Conservation (phyloP, 2,329 filamentous ascomycete genomes). For the Monosporascus cannonballus region DNA sequence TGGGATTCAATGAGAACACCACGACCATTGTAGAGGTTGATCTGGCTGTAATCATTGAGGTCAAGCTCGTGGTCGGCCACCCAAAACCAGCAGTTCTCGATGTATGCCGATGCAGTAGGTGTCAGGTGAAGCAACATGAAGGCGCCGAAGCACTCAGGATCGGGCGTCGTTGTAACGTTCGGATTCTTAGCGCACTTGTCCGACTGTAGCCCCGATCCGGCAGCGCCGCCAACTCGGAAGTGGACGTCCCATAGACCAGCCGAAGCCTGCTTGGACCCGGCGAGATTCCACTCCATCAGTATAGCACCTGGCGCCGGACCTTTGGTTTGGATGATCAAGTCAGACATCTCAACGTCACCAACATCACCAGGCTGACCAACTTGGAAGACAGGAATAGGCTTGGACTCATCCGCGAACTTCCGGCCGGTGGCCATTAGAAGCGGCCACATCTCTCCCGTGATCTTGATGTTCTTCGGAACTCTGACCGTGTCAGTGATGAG, state of each 20-base stretch:
- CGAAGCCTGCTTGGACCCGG: slow-evolving; percentile 58
- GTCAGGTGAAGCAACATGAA: slow-evolving; percentile 67
- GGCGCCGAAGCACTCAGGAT: slow-evolving; percentile 64
- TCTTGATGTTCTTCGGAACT: slow-evolving; percentile 73
- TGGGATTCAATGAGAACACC: slow-evolving; percentile 75
- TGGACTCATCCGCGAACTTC: slow-evolving; percentile 65
- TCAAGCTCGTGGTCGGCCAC: slow-evolving; percentile 88
- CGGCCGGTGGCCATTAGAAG: slow-evolving; percentile 76
- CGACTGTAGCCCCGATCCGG: slow-evolving; percentile 76
- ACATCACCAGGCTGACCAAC: slow-evolving; percentile 71
- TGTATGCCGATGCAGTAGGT: slow-evolving; percentile 59
- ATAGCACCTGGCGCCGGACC: slow-evolving; percentile 83
- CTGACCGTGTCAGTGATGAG: slow-evolving; percentile 63
- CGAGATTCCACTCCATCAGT: slow-evolving; percentile 87
- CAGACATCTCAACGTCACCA: slow-evolving; percentile 80
- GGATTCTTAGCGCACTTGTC: slow-evolving; percentile 76
- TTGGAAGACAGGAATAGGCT: slow-evolving; percentile 80
- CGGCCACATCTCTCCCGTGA: slow-evolving; percentile 89
- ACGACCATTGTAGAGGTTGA: slow-evolving; percentile 83
- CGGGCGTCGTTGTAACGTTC: slow-evolving; percentile 51
- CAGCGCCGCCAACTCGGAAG: slow-evolving; percentile 81
- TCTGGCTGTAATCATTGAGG: slow-evolving; percentile 63
- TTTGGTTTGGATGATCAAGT: slow-evolving; percentile 78
- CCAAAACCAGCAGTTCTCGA: slow-evolving; percentile 91
- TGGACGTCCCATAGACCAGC: slow-evolving; percentile 94